Base-by-base conservation (phyloP, 164 flowering plant genomes). In the Pachysandra terminalis region DNA sequence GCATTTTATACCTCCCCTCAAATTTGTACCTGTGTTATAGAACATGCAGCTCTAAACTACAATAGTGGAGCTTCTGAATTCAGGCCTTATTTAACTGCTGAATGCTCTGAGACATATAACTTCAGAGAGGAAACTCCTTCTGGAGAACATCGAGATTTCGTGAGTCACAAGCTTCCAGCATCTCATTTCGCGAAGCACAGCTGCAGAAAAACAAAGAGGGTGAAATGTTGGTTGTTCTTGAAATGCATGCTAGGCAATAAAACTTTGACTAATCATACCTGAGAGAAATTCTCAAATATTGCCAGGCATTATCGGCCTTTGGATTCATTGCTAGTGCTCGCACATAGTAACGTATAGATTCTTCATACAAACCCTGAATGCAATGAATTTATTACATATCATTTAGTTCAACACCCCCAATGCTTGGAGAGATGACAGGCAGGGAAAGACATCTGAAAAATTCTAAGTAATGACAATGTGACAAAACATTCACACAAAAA, bases 261-360 rank as follows among this genome's bases (percentile, higher is more conserved):
- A 59, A 61, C 5, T 60, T 51, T 21, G 54, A 23, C 5, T 22
- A n/a, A 9, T 66, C 64, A 27, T 77, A 95, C 98, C 98, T 89
- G 61, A 95, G 82, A 68, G 99, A 95, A 52, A 92, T 85, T 78
- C 88, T 85, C 81, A 95, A 80, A 81, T 92, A 95, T 52, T 91
- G 95, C 98, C 98, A 95, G 6, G 96, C 98, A 82, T 89, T 95
- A 61, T 95, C 99, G 66, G 99, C 98, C 75, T 90, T 95, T 3
- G 98, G 99, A 80, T 95, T 95, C 99, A 92, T 95, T 5, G 93
- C 72, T 15, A 95, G 90, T 48, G 99, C 97, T 19, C 97, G 84
- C 19, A 95, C 99, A 74, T 90, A 92, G 75, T 90, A 95, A 37
- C 89, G 90, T 37, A 95, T 86, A 3, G 99, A 95, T 6, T 95